phyloP scores from a whole-genome alignment of 805 yeast genomes.

The Debaryomyces tyrocola region DNA sequence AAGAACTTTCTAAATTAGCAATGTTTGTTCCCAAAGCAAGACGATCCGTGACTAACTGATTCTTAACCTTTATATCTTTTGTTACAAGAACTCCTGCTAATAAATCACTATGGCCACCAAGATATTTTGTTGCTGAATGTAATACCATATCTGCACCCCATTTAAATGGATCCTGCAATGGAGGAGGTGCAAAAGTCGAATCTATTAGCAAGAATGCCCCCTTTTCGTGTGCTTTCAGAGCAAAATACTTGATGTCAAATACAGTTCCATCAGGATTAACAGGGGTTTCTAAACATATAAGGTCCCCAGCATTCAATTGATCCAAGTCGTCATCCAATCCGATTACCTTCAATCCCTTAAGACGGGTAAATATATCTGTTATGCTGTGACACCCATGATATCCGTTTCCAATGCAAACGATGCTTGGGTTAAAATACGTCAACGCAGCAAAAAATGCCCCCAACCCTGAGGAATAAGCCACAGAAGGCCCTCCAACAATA shows the following conservation, averaged over 20 bases:
- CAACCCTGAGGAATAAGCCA: constrained; percentile 75
- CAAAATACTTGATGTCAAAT: constrained; percentile 61
- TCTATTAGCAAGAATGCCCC: constrained; percentile 78
- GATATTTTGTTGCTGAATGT: constrained; percentile 92
- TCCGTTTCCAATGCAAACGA: constrained; percentile 71
- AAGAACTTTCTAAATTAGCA: constrained; percentile 72
- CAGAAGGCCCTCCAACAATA: constrained; percentile 63
- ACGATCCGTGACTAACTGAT: constrained; percentile 60
- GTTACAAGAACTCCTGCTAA: constrained; percentile 78
- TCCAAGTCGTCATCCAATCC: constrained; percentile 42
- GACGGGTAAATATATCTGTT: constrained; percentile 59
- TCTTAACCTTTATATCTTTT: constrained; percentile 49
- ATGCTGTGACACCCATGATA: constrained; percentile 86
- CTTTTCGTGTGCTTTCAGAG: constrained; percentile 67
- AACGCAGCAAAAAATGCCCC: constrained; percentile 79
- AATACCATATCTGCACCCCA: constrained; percentile 86
- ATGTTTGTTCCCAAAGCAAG: constrained; percentile 74
- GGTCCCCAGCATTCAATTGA: constrained; percentile 63
- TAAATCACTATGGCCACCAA: constrained; percentile 94
- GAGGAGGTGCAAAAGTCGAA: constrained; percentile 94
- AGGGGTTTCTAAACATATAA: constrained; percentile 85
- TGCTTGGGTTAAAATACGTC: constrained; percentile 69
- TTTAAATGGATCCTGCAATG: constrained; percentile 75
- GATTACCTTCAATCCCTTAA: constrained; percentile 54
- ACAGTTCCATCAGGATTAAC: constrained; percentile 79